Base-by-base conservation (phyloP, 129 eudicot species). In the Lonicera japonica region DNA sequence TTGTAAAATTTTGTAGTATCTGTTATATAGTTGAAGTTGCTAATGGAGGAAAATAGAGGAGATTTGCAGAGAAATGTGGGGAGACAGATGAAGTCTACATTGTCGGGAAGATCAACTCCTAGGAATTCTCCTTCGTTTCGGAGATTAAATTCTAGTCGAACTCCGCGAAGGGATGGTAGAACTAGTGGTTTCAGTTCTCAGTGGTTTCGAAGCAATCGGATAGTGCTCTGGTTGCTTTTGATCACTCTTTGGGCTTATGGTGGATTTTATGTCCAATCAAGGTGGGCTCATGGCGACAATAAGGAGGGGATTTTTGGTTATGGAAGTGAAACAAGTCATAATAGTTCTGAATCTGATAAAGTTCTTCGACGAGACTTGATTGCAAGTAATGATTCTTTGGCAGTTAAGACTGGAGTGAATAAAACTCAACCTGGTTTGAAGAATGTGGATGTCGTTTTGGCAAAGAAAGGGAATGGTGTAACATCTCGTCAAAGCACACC, bases 211-310 rank as follows among this genome's bases (percentile, higher is more conserved):
- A 82, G 85, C 66, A 79, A 88, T 50, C 77, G 87, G 53, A 76
- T 92, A 39, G 85, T 92, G 36, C 88, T 88, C 38, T 92, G 99
- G 99, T 70, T 88, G 80, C 95, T 92, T 76, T 69, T 92, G 78
- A 88, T 92, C 68, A 88, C 99, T 70, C 87, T 92, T 62, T 92
- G 99, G 99, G 83, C 95, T 46, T 92, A 92, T 75, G 96, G 80
- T 58, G 96, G 95, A 46, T 92, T 92, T 62, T 87, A 82, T 72
- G 41, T 88, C 21, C 99, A 92, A 74, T 89, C 97, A 5, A 89
- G 86, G 71, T 89, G 97, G 97, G 97, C 97, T 21, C 96, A 92
- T 75, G 95, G 92, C 20, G 89, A 92, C 72, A 88, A 92, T 50
- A 75, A 84, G 73, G 99, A 85, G 39, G 90, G 83, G 45, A 80